Base-by-base conservation (phyloP, 495 filamentous ascomycete species). In the Penicillium roqueforti region DNA sequence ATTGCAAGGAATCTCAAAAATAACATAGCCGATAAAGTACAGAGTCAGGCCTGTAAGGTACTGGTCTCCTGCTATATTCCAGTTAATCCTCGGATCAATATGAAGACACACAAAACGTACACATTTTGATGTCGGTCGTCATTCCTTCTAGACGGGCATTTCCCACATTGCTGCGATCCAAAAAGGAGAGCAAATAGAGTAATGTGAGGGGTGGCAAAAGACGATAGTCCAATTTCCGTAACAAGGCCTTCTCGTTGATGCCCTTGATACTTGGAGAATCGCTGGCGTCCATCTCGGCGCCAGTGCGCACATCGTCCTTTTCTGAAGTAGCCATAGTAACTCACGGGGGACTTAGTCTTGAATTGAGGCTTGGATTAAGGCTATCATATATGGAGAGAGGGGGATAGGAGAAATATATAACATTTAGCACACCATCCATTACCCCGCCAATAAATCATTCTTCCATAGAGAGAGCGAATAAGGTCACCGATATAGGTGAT, bases 11-110 rank as follows among this genome's bases (percentile, higher is more conserved):
- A 91, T 69, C 55, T 85, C 82, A 44, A 86, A 83, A 11, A 88
- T 66, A 18, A 89, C 84, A 63, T 92, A 92, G 41, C 86, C 87
- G 44, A 90, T 73, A 65, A 90, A 91, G 64, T 87, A 90, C 0
- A 91, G 65, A 0, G 87, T 89, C 32, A 90, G 67, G 0, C 85
- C 81, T 4, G 83, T 85, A 0, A 90, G 74, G 53, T 90, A 89
- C 56, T 89, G 82, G 56, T 89, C 80, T 3, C 84, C 86, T 34
- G 81, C 76, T 79, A 51, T 45, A 41, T 13, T 41, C 20, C 47
- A 14, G 29, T 56, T 49, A 51, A 46, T 18, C 19, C 16, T 23
- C 0, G 6, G 6, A n/a, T 39, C 13, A 4, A 14, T 10, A 42
- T 32, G 10, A 19, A 45, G 26, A 34, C 18, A 48, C 11, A 20